Percentiles rank a stretch among this genome's conserved stretches.
Conservation (phyloP, 495 filamentous ascomycete genomes). For the Pyrenula massariospora region DNA sequence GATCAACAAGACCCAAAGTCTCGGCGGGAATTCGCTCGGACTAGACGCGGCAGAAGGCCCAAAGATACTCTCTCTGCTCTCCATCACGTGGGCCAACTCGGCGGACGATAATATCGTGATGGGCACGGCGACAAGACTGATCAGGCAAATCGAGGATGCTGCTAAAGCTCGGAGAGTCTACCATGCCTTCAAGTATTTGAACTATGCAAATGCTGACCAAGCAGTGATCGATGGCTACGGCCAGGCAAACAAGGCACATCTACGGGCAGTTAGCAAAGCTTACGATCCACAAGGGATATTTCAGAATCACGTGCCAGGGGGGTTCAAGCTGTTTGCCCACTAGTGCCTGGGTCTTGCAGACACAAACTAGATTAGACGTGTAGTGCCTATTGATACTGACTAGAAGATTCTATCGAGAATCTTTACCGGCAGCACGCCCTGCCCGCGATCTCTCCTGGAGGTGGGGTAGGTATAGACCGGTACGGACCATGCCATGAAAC, state of each 20-base stretch:
- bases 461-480: not conserved
- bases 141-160: too few species aligned
- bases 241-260: slow-evolving; percentile 15
- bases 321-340: slow-evolving; percentile 20
- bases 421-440: not conserved
- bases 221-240: slow-evolving; percentile 28
- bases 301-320: slow-evolving; percentile 13
- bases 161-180: not conserved
- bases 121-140: too few species aligned
- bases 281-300: slow-evolving; percentile 25
- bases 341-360: too few species aligned
- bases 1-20: too few species aligned
- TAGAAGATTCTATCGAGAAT: too few species aligned
- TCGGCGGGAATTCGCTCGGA: slow-evolving; percentile 6
- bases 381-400: too few species aligned
- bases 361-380: too few species aligned
- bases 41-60: slow-evolving; percentile 1
- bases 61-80: slow-evolving; percentile 8
- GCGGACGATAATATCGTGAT: slow-evolving; percentile 8
- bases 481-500: not conserved
- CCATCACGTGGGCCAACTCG: slow-evolving; percentile 7
- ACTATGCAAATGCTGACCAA: slow-evolving; percentile 20
- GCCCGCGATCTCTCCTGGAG: not conserved
- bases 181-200: slow-evolving; percentile 5
- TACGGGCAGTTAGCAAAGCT: slow-evolving; percentile 19